Evolutionary conservation across 305 asterid genomes (phyloP).

Genomic region (Solanum hybrid): DNA sequence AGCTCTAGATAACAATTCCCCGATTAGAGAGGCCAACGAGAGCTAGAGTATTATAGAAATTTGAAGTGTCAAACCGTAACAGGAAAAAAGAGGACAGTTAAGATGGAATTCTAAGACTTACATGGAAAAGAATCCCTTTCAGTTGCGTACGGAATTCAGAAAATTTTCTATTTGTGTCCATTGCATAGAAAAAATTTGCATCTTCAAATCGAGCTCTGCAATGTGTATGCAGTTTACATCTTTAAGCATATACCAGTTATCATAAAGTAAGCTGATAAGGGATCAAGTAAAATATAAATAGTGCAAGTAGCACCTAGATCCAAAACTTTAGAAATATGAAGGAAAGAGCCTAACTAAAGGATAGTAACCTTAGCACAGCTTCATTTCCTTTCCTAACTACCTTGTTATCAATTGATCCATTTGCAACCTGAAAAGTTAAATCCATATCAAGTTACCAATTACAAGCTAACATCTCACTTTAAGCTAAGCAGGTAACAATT

Average conservation of each 20-base stretch:
- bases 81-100: background rate
- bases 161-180: conserved; percentile 79
- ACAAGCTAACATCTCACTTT: background rate
- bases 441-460: background rate
- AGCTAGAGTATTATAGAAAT: background rate
- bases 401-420: conserved; percentile 71
- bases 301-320: background rate
- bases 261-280: background rate
- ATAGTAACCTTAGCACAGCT: conserved; percentile 80
- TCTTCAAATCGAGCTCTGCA: conserved; percentile 96
- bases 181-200: conserved; percentile 90
- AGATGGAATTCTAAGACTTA: conserved; percentile 35
- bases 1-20: background rate
- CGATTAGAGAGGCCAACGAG: background rate
- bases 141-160: conserved; percentile 79
- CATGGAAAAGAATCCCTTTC: conserved; percentile 93
- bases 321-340: background rate
- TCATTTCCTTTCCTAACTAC: conserved; percentile 91
- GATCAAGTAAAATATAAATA: background rate
- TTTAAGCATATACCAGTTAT: background rate
- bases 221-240: conserved; percentile 6
- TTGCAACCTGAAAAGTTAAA: conserved; percentile 62
- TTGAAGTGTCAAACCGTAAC: background rate
- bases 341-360: conserved; percentile 5
- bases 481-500: background rate